A percentile compares a stretch with the other conserved stretches of the same genome.
These are phyloP conservation scores for Rhodotorula glutinis DNA, from an alignment of 1,284 basidiomycete species.

Conservation along the genomic window DNA sequence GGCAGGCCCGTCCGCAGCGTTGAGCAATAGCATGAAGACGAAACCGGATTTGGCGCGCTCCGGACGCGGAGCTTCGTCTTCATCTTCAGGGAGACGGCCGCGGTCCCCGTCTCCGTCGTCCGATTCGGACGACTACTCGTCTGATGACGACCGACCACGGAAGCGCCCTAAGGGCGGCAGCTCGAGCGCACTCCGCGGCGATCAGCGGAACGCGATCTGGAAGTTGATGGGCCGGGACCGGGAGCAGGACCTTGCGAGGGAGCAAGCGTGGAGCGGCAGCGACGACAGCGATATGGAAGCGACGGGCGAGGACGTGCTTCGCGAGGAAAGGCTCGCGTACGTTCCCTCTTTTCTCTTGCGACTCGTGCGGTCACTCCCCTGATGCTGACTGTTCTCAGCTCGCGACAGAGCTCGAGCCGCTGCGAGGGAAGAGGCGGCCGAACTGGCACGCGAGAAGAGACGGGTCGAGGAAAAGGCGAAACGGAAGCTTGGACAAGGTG, in stretches of 20 bases:
- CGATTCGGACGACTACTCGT: background rate
- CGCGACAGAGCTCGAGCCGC: slow-evolving; percentile 22
- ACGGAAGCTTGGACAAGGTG: slow-evolving; percentile 4
- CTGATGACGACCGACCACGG: background rate
- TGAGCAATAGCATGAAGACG: too few relatives aligned
- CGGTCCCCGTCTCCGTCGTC: background rate
- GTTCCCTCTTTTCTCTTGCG: slow-evolving; percentile 2
- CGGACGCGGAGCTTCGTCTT: too few relatives aligned
- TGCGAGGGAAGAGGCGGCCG: slow-evolving; percentile 27
- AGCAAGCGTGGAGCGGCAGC: slow-evolving; percentile 14
- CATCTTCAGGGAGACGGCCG: background rate
- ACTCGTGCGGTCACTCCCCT: background rate
- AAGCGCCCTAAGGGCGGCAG: background rate
- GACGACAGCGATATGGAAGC: slow-evolving; percentile 37
- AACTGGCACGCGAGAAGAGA: slow-evolving; percentile 21
- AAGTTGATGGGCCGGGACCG: slow-evolving; percentile 27
- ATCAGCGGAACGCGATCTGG: slow-evolving; percentile 30
- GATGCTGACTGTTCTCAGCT: background rate
- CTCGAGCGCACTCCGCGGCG: slow-evolving; percentile 8
- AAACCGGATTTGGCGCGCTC: too few relatives aligned
- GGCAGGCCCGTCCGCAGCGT: too few relatives aligned
- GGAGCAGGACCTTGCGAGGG: background rate
- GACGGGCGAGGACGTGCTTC: slow-evolving; percentile 11
- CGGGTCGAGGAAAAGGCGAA: slow-evolving; percentile 24
- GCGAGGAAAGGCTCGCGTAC: slow-evolving; percentile 31